A percentile compares a stretch with the other conserved stretches of the same genome.
These are phyloP conservation scores for Daldinia grandis DNA, from an alignment of 495 filamentous ascomycete species.

Conservation along the genomic window DNA sequence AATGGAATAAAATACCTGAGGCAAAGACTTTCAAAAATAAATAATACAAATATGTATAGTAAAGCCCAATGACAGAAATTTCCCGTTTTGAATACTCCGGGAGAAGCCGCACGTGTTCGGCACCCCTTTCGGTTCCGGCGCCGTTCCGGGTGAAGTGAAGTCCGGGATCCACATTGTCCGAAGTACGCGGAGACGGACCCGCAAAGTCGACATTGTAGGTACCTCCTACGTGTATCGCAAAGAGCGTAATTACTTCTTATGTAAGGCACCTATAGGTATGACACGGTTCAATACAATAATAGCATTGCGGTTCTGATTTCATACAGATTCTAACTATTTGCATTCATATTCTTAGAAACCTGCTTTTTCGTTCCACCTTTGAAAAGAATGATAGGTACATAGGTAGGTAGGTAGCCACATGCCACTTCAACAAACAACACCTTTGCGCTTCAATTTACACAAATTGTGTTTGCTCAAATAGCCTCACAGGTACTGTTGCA, in stretches of 20 bases:
- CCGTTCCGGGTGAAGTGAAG: not conserved
- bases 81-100: not conserved
- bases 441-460: not conserved
- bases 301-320: not conserved
- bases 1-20: not conserved
- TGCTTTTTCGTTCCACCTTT: not conserved
- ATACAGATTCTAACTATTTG: not conserved
- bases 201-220: not conserved
- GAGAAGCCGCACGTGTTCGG: not conserved
- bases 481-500: not conserved
- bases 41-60: not conserved
- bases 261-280: not conserved
- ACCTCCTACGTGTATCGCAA: not conserved
- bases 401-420: too few species aligned
- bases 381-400: not conserved
- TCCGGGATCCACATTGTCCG: not conserved
- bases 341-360: not conserved
- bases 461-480: slow-evolving; percentile 6
- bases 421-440: not conserved
- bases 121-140: not conserved
- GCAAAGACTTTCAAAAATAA: too few species aligned
- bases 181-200: not conserved
- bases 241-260: not conserved
- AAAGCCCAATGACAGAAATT: not conserved
- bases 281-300: not conserved